phyloP scores from a whole-genome alignment of 768 basidiomycete genomes.

The button mushroom (Agaricus bisporus) region DNA sequence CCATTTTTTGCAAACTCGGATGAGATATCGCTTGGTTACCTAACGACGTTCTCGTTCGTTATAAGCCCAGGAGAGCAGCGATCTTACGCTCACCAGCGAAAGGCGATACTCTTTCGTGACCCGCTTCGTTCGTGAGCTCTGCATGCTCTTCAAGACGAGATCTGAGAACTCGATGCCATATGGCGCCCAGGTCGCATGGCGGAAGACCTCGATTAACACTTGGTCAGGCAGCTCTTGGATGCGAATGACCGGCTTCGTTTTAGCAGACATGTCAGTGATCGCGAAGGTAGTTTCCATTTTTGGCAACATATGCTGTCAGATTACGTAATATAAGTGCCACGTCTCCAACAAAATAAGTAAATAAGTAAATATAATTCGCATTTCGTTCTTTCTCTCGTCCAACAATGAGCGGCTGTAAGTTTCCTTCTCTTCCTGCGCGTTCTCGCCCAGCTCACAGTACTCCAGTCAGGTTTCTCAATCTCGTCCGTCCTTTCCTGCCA shows the following conservation, averaged over 20 bases:
- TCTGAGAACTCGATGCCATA: constrained; percentile 16
- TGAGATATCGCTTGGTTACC: constrained; percentile 10
- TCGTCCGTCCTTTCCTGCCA: constrained; percentile 95
- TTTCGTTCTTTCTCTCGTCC: constrained; percentile 22
- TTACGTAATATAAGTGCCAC: constrained; percentile 5
- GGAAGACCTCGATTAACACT: constrained; percentile 21
- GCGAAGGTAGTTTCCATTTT: no score
- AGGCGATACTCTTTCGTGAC: constrained; percentile 12
- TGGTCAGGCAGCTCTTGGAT: constrained; percentile 22
- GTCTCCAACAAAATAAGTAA: constrained; percentile 5
- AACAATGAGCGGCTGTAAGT: constrained; percentile 77
- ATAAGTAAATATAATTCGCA: not conserved
- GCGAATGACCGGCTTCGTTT: constrained; percentile 4
- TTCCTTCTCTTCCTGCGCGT: constrained; percentile 3
- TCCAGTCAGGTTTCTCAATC: constrained; percentile 94
- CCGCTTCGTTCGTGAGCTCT: constrained; percentile 11
- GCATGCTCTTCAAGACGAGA: constrained; percentile 8
- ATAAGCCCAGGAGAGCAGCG: not conserved
- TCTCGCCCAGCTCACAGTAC: not conserved
- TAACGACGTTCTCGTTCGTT: not conserved
- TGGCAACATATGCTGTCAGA: not conserved
- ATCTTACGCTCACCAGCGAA: constrained; percentile 17
- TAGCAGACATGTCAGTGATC: constrained; percentile 16
- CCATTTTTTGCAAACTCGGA: constrained; percentile 19
- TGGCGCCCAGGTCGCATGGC: constrained; percentile 20